Percentiles rank a stretch among this genome's conserved stretches.
Evolutionary conservation across 768 basidiomycete genomes (phyloP).

Genomic region (Boletus rubescentipes): DNA sequence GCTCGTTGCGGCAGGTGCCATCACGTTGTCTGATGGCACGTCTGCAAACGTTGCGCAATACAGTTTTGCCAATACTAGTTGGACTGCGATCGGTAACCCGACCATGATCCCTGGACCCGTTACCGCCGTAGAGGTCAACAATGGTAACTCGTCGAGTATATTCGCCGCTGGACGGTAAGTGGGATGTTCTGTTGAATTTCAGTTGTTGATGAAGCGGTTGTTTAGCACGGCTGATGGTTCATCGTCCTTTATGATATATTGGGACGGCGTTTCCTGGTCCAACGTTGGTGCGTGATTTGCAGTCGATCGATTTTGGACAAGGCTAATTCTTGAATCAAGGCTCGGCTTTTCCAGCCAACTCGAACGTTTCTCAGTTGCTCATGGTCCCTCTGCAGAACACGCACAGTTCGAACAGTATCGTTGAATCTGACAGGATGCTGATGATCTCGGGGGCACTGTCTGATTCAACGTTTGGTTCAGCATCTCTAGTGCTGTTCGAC

Average conservation of each 20-base stretch:
- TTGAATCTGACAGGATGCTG: conserved; percentile 85
- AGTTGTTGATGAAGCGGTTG: neutral
- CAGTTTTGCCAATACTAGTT: conserved; percentile 68
- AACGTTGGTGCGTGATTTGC: conserved; percentile 48
- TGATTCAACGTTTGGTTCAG: conserved; percentile 70
- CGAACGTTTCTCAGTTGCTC: conserved; percentile 75
- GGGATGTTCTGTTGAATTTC: neutral
- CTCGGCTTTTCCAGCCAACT: conserved; percentile 51
- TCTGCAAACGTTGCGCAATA: conserved; percentile 73
- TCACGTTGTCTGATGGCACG: conserved; percentile 62
- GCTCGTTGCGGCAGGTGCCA: conserved; percentile 79
- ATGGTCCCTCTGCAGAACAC: conserved; percentile 87
- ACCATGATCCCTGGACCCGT: conserved; percentile 81
- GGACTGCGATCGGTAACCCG: conserved; percentile 65
- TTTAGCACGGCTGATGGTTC: conserved; percentile 55
- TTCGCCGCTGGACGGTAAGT: conserved; percentile 87
- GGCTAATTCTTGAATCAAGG: conserved; percentile 37
- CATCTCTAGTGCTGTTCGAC: conserved; percentile 86
- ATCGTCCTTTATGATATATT: conserved; percentile 74
- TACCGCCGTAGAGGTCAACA: conserved; percentile 84
- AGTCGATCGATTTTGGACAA: neutral
- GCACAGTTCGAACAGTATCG: conserved; percentile 66
- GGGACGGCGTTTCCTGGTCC: conserved; percentile 81
- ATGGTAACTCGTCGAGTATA: conserved; percentile 75
- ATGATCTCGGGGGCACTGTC: conserved; percentile 80